Base-by-base conservation (phyloP, 2,329 filamentous ascomycete species). In the Cordyceps militaris region DNA sequence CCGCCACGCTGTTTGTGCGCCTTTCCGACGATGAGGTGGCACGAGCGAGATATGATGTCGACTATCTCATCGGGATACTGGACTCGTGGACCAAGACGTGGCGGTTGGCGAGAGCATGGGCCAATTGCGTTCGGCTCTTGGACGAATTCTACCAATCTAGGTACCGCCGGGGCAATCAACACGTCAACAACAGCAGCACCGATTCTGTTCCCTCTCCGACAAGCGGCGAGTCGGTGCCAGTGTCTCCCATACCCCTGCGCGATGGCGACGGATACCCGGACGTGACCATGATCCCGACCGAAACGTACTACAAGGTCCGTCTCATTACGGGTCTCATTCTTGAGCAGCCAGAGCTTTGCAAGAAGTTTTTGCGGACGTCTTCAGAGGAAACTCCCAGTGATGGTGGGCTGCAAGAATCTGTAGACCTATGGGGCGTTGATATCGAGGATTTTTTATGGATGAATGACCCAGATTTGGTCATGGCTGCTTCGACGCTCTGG, bases 271-370 rank as follows among this genome's bases (percentile, higher is more conserved):
- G 50, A 30, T 53, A 23, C 34, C 50, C 50, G 16, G 50, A 53
- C 43, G 19, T 53, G 14, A 42, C 50, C 7, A 53, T 53, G 50
- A 42, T 53, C 5, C 50, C 50, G 8, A 38, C 23, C 11, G 50
- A 53, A 14, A 53, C 50, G 3, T 53, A 53, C 23, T 53, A 53
- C 21, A 53, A 53, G n/a, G 50, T 53, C 10, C 50, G 50, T 10
- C 34, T 53, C 34, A 53, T 53, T 13, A 53, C 50, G 11, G 50
- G 50, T 16, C 50, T 53, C n/a, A 40, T 53, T n/a, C 34, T 53
- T 14, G 50, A 42, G 23, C 50, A 53, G 16, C 50, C 50, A 42
- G 32, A 53, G 26, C 50, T 53, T 28, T 53, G 50, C 23, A 53
- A 42, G 14, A 53, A 53, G 38, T 53, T 53, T 30, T 14, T 53